phyloP scores from a whole-genome alignment of 2,329 filamentous ascomycete genomes.

The Botrytis elliptica region DNA sequence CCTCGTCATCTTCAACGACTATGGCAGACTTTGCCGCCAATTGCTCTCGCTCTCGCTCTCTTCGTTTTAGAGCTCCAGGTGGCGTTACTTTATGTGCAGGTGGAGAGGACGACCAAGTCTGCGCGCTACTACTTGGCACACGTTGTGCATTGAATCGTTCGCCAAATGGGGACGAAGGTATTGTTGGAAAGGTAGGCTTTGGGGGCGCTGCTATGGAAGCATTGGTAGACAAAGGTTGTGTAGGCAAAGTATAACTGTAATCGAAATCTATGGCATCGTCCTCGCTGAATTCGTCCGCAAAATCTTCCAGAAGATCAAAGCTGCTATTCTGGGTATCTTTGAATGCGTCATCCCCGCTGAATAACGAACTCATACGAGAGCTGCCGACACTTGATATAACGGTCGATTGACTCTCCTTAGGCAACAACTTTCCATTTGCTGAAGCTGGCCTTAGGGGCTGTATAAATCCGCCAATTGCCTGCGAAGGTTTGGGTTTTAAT shows the following conservation, averaged over 20 bases:
- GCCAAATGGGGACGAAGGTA: conserved; percentile 25
- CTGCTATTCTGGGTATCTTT: conserved; percentile 43
- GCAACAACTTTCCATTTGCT: conserved; percentile 26
- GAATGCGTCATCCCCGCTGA: conserved; percentile 50
- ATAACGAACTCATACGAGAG: conserved; percentile 46
- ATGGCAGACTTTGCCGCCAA: conserved; percentile 15
- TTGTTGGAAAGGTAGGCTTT: conserved; percentile 48
- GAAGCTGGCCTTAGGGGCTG: conserved; percentile 29
- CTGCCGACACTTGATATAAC: conserved; percentile 24
- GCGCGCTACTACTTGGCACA: conserved; percentile 33
- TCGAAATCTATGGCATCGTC: conserved; percentile 74
- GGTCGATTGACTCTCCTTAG: conserved; percentile 17
- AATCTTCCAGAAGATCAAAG: conserved; percentile 48
- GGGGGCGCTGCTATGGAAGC: conserved; percentile 32
- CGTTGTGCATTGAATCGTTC: conserved; percentile 17
- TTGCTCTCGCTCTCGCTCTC: conserved; percentile 24
- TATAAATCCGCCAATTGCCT: conserved; percentile 40
- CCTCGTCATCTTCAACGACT: conserved; percentile 19
- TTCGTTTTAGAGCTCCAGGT: conserved; percentile 26
- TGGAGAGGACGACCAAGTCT: conserved; percentile 47
- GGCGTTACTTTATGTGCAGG: conserved; percentile 45
- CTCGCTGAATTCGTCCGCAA: conserved; percentile 85
- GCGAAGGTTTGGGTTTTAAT: conserved; percentile 45
- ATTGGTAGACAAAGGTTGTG: conserved; percentile 26
- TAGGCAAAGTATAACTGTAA: conserved; percentile 45